Evolutionary conservation across 306 rosid genomes (phyloP).

Genomic region (Lagenaria siceraria): DNA sequence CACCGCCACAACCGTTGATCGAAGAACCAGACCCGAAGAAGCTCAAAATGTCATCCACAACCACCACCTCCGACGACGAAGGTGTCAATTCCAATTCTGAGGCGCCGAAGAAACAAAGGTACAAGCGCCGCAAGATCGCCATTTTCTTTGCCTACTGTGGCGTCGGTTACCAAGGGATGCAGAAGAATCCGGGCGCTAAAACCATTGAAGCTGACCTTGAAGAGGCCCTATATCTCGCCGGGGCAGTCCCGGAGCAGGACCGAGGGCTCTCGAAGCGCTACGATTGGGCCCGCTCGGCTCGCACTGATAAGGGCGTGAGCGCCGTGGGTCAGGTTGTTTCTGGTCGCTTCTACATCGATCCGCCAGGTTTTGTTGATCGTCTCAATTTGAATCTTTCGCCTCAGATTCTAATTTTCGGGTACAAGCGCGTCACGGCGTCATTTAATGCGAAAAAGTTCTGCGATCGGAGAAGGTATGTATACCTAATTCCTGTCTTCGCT

Average conservation of each 20-base stretch:
- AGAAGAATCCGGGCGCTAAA: constrained; percentile 94
- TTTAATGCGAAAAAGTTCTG: constrained; percentile 88
- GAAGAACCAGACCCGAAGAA: constrained; percentile 44
- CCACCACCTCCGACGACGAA: constrained; percentile 63
- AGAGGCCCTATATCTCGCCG: constrained; percentile 63
- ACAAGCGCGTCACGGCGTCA: constrained; percentile 71
- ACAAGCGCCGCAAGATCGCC: constrained; percentile 79
- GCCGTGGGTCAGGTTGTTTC: constrained; percentile 95
- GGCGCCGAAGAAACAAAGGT: constrained; percentile 26
- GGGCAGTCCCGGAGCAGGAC: constrained; percentile 77
- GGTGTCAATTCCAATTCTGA: constrained; percentile 14
- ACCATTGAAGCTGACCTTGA: constrained; percentile 93
- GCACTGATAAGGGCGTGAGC: constrained; percentile 94
- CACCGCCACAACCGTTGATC: constrained; percentile 22
- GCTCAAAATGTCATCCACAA: constrained; percentile 73
- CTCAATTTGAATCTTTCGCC: constrained; percentile 62
- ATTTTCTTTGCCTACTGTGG: constrained; percentile 90
- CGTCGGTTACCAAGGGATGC: constrained; percentile 96
- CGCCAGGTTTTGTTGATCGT: constrained; percentile 82
- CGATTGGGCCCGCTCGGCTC: constrained; percentile 92
- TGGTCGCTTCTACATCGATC: constrained; percentile 83
- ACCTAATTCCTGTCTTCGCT: constrained; percentile 75
- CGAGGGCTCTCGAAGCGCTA: constrained; percentile 56
- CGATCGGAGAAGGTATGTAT: constrained; percentile 89
- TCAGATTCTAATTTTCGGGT: constrained; percentile 78